Evolutionary conservation across 2,329 filamentous ascomycete genomes (phyloP), one percentile per base, ranked within the genome.

Genomic region (Tolypocladium capitatum): DNA sequence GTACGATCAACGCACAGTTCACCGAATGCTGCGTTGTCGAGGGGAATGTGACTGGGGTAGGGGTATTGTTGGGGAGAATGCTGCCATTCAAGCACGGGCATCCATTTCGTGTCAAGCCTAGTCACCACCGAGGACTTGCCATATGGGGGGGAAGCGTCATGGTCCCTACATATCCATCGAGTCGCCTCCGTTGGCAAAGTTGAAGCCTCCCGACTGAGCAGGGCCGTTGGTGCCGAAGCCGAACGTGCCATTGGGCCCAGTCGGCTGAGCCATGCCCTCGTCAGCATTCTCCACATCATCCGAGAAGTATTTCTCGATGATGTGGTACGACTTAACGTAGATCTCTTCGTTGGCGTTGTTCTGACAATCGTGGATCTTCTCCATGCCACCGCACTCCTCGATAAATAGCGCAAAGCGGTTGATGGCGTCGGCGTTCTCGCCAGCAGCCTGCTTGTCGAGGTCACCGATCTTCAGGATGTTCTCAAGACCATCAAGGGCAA

Each of bases 251-350:
- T 86, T 86, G 36, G 74, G 66, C 42, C 79, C 80, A 59, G 83
- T 80, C 27, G 73, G 66, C 63, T 88, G 84, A 51, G 86, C 84
- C 67, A 88, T 78, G 40, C 72, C 73, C 60, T 94, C 87, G 52
- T 89, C 86, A 57, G 89, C 89, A 59, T 90, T 89, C 63, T 94
- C 92, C 48, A 97, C 92, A 57, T 98, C 92, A 61, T 98, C 92
- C 0, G 90, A 96, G 74, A 98, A 98, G 79, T 98, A 98, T 75
- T 96, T 96, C 78, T 98, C 92, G 57, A 98, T 98, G 70, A 98
- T 98, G 78, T 94, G 97, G 78, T 97, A 98, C 0, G 92, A 92
- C 81, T 98, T 98, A 91, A 98, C 97, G 78, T 98, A 98, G 59
- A 98, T 98, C 72, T 98, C 92, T 72, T 98, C 92, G 71, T 98